These are phyloP conservation scores for Adansonia gregorii DNA, from an alignment of 441 rosid species.

Conservation along the genomic window DNA sequence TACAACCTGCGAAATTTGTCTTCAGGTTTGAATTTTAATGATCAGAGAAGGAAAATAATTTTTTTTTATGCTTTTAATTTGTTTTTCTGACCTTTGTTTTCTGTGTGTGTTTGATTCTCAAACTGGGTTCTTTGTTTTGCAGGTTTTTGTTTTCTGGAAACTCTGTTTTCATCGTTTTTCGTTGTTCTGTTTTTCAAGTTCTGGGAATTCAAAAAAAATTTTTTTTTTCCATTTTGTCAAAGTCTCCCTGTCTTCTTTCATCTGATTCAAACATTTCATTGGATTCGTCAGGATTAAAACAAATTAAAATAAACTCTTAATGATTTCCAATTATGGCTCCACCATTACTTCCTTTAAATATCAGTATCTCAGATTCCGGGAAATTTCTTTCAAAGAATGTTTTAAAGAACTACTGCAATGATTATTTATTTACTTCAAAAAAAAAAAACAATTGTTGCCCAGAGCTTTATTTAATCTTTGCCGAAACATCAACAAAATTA, in stretches of 20 bases:
- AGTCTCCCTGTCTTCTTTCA: conserved; percentile 18
- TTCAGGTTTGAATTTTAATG: too few species aligned
- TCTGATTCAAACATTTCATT: background rate
- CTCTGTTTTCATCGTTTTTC: too few species aligned
- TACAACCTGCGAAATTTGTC: too few species aligned
- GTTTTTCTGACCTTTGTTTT: too few species aligned
- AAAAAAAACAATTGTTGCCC: too few species aligned
- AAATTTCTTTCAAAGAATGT: background rate
- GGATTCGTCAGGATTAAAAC: conserved; percentile 6
- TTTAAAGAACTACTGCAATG: background rate
- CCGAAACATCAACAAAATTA: background rate
- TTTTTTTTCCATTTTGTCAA: conserved; percentile 24
- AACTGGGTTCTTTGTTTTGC: too few species aligned
- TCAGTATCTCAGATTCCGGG: background rate
- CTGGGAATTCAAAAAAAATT: background rate
- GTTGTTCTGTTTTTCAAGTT: too few species aligned
- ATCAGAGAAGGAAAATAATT: too few species aligned
- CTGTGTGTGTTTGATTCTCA: too few species aligned
- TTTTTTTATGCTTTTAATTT: too few species aligned
- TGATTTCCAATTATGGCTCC: background rate
- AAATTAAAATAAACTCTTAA: background rate
- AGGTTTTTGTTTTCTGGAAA: too few species aligned
- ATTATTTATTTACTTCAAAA: background rate
- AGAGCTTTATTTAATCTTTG: background rate
- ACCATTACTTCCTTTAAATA: conserved; percentile 3